Base-by-base conservation (phyloP, 495 filamentous ascomycete genomes). In the Pseudomonodictys pantanalensis region DNA sequence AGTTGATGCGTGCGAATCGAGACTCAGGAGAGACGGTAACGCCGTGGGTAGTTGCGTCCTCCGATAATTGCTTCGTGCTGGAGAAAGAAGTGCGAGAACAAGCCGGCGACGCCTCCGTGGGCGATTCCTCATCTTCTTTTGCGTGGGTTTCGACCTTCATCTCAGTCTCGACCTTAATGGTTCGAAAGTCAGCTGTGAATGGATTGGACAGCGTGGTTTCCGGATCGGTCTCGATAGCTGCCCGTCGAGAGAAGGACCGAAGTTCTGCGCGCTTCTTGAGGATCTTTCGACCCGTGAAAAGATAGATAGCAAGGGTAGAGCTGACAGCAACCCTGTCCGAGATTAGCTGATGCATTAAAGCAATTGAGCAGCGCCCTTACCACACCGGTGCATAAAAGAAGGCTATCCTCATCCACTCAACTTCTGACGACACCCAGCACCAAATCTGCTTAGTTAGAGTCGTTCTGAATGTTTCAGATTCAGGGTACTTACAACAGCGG, bases 371-470 rank as follows among this genome's bases (percentile, higher is more conserved):
- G 9, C 15, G 15, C 42, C 64, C 67, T 65, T 48, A 88, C 90
- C 91, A 95, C 25, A 92, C 84, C 7, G 90, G 90, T 0, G 81
- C 90, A 68, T 96, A 96, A 69, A 96, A 92, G 26, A 81, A 78
- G 10, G 84, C 83, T 43, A 95, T 83, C 28, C 90, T 84, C 51
- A 90, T 79, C 29, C 86, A 78, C 56, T 90, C 86, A 83, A 86
- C 92, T 17, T 79, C 67, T 1, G 67, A 59, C 52, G 78, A 77
- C 23, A 95, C 73, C 91, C 91, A 96, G 68, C 91, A 96, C 91
- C 91, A 96, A 23, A 95, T 73, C 47, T 84, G 9, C 0, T 4
- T 18, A 17, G 24, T 72, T 23, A 69, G 59, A 38, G 3, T 4
- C 18, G 28, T 25, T 23, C n/a, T 1, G n/a, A n/a, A n/a, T n/a